Evolutionary conservation across 2,329 filamentous ascomycete species (phyloP).

Genomic region (Monosporascus sp.): DNA sequence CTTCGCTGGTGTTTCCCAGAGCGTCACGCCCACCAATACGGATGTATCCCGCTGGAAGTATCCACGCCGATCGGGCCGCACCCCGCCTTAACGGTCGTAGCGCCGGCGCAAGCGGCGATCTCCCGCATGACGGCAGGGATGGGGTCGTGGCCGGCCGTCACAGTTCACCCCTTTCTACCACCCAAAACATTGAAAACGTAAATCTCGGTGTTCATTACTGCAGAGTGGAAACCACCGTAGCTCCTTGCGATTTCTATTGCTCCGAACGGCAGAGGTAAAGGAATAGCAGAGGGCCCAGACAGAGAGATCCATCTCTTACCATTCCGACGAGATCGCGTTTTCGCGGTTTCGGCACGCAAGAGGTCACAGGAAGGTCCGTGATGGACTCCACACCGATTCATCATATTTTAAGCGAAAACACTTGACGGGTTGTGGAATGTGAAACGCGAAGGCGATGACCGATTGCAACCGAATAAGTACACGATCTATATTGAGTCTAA

Average conservation of each 20-base stretch:
- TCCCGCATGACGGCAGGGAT: conserved; percentile 17
- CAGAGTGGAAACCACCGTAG: too few species aligned
- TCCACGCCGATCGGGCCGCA: conserved; percentile 19
- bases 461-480: conserved; percentile 4
- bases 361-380: conserved; percentile 7
- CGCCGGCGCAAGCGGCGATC: conserved; percentile 14
- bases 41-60: conserved; percentile 11
- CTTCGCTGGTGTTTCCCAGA: too few species aligned
- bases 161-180: not conserved
- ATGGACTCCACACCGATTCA: conserved; percentile 12
- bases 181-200: too few species aligned
- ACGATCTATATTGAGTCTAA: not conserved
- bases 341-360: conserved; percentile 7
- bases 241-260: too few species aligned
- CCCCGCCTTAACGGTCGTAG: conserved; percentile 18
- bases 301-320: conserved; percentile 18
- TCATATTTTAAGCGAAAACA: conserved; percentile 9
- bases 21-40: too few species aligned
- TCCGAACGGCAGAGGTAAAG: conserved; percentile 17
- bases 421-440: conserved; percentile 6
- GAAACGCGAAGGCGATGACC: conserved; percentile 7
- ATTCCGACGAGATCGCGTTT: conserved; percentile 10
- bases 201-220: too few species aligned
- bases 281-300: conserved; percentile 19
- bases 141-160: conserved; percentile 1